These are phyloP conservation scores for Lachnellula occidentalis DNA, from an alignment of 2,329 filamentous ascomycete species.

Conservation along the genomic window DNA sequence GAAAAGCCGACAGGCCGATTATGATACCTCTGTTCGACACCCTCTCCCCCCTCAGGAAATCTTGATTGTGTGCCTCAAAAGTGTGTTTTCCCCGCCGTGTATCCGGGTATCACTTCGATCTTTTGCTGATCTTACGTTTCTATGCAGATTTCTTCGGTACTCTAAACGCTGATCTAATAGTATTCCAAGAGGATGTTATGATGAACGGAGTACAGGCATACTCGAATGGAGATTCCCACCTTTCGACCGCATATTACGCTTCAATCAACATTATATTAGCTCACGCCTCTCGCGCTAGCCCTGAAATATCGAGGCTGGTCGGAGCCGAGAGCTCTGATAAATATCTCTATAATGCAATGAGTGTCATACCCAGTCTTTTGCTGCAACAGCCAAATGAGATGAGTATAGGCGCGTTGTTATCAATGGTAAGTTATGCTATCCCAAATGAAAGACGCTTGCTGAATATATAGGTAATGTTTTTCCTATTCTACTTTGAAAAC, in stretches of 20 bases:
- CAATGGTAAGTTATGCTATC: constrained; percentile 1
- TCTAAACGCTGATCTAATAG: constrained; percentile 5
- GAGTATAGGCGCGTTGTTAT: constrained; percentile 8
- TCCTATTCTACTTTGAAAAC: constrained; percentile 12
- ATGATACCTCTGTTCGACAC: constrained; percentile 4
- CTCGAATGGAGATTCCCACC: constrained; percentile 2
- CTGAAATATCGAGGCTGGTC: not conserved
- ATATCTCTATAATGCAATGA: constrained; percentile 11
- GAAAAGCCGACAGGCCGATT: constrained; percentile 2
- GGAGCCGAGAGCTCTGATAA: constrained; percentile 1
- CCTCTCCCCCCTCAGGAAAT: constrained; percentile 5
- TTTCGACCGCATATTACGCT: constrained; percentile 6
- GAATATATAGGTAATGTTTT: constrained; percentile 6
- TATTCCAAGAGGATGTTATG: constrained; percentile 9
- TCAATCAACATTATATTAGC: constrained; percentile 13
- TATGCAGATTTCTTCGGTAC: not conserved
- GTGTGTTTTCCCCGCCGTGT: not conserved
- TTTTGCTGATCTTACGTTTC: not conserved
- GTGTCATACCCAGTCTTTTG: constrained; percentile 9
- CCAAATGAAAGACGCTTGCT: not conserved
- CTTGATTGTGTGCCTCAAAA: constrained; percentile 1
- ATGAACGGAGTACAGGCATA: constrained; percentile 7
- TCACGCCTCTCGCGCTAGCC: constrained; percentile 2
- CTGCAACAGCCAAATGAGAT: constrained; percentile 6
- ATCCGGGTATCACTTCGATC: not conserved